Conservation (phyloP, 257 asterid genomes). For the Lycium barbarum region DNA sequence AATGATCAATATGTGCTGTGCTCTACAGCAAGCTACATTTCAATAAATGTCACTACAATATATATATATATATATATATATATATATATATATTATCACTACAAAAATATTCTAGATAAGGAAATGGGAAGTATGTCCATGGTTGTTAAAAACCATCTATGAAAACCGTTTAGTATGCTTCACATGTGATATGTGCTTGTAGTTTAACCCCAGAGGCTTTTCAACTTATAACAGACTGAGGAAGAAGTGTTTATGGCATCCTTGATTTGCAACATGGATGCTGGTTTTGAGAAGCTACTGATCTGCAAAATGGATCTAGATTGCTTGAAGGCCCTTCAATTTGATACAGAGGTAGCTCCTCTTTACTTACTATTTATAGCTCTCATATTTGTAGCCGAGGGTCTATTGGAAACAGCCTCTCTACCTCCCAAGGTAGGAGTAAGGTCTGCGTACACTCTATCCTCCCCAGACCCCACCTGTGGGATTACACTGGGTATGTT, state of each 20-base stretch:
- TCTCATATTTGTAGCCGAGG: too few species aligned
- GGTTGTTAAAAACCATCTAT: not conserved
- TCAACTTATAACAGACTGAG: constrained; percentile 59
- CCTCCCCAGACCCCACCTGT: too few species aligned
- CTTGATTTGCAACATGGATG: constrained; percentile 84
- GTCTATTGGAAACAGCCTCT: too few species aligned
- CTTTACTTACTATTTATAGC: not conserved
- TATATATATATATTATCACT: not conserved
- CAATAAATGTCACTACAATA: not conserved
- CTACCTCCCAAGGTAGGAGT: too few species aligned
- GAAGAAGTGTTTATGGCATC: constrained; percentile 87
- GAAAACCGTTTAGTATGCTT: constrained; percentile 8
- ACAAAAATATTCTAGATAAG: constrained; percentile 24
- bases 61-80: too few species aligned
- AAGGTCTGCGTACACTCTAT: too few species aligned
- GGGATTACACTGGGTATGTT: too few species aligned
- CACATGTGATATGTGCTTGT: constrained; percentile 5
- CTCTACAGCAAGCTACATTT: not conserved
- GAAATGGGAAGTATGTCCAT: not conserved
- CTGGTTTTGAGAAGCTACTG: constrained; percentile 74
- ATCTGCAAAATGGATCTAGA: constrained; percentile 95
- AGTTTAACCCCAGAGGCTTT: not conserved
- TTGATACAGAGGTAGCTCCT: constrained; percentile 77
- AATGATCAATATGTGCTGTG: constrained; percentile 5
- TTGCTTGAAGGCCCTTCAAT: constrained; percentile 78